Conservation (phyloP, 2,329 filamentous ascomycete species). For the Beauveria scarabaeidicola region DNA sequence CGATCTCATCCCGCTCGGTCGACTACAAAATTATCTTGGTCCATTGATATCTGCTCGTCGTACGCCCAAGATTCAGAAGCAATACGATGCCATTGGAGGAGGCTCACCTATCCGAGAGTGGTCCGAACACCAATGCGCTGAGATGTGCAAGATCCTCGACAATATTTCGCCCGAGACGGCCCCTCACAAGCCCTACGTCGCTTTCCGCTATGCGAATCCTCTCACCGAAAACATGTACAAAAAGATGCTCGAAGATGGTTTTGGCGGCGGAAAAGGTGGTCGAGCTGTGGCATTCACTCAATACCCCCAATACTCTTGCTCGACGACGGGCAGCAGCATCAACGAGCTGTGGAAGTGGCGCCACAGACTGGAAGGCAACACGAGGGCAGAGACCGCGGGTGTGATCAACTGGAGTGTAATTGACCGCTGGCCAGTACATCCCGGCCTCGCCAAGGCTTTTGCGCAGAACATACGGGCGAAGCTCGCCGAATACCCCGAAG, state of each 20-base stretch:
- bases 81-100: constrained; percentile 90
- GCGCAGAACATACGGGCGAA: constrained; percentile 85
- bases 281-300: constrained; percentile 95
- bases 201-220: constrained; percentile 90
- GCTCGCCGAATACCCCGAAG: constrained; percentile 73
- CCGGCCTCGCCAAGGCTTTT: constrained; percentile 83
- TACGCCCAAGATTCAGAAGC: constrained; percentile 93
- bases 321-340: constrained; percentile 88
- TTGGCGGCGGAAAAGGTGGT: constrained; percentile 82
- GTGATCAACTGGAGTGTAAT: constrained; percentile 94
- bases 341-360: constrained; percentile 99
- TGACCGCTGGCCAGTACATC: constrained; percentile 91
- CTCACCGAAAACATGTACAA: constrained; percentile 92
- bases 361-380: constrained; percentile 74
- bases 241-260: constrained; percentile 75
- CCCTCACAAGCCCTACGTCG: constrained; percentile 94
- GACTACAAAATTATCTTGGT: constrained; percentile 82
- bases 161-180: constrained; percentile 84
- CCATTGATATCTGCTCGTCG: constrained; percentile 77
- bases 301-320: constrained; percentile 97
- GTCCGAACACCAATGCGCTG: constrained; percentile 86
- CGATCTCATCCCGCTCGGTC: constrained; percentile 91
- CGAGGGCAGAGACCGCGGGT: constrained; percentile 47
- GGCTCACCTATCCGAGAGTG: constrained; percentile 98
- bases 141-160: constrained; percentile 98